Base-by-base conservation (phyloP, 768 basidiomycete genomes). In the Xerocomellus amylosporus region DNA sequence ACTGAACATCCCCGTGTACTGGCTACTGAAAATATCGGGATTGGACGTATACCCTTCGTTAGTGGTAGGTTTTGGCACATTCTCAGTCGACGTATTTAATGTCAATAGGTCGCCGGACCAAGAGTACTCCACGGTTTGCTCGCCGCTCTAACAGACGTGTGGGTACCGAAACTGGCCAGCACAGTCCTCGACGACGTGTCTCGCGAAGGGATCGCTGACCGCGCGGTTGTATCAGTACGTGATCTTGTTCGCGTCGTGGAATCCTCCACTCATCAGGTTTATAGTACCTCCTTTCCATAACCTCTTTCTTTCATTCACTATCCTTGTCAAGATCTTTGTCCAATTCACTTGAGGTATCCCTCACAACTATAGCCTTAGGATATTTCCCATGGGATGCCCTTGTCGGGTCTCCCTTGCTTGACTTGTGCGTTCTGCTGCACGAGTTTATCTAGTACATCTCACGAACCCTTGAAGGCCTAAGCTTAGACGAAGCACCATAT, bases 311-410 rank as follows among this genome's bases (percentile, higher is more conserved):
- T 74, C 83, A 98, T 71, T 83, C 82, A 0, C 77, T 95, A 49
- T 81, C 90, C 1, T 75, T 97, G 24, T 88, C 94, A 4, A 82
- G 97, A 34, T 90, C 94, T 1, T 74, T 98, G 49, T 95, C 93
- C 30, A 99, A 98, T 67, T 95, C 93, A 13, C 73, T 95, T 26
- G 97, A 99, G 66, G 93, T 93, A 0, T 85, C 91, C 0, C 72
- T 98, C 40, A 88, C 90, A 0, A 85, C 85, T 0, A 71, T 88
- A 39, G 95, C 94, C 1, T 78, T 96, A 51, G 74, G 76, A 13
- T 79, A 79, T 64, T 98, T 90, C 71, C 94, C 88, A 0, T 91
- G 88, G 88, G 74, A 80, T 56, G 67, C 71, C 17, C 31, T 62
- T 70, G 43, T 75, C 41, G 67, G 71, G 3, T 74, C 56, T 19